phyloP scores from a whole-genome alignment of 768 basidiomycete species.

The Lentinula aciculospora region DNA sequence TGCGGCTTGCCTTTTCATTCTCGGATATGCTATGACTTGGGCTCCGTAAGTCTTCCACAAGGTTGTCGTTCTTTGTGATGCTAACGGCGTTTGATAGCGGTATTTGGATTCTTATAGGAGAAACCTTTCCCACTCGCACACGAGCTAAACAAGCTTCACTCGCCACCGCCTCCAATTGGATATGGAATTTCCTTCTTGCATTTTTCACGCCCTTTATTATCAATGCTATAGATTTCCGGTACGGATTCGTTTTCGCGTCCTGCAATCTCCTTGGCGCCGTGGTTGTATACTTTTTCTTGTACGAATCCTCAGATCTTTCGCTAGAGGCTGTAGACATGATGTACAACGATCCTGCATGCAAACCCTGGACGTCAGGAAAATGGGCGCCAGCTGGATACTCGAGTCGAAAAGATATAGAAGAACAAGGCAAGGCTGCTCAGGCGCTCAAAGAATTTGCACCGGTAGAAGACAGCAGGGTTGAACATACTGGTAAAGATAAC shows the following conservation, averaged over 20 bases:
- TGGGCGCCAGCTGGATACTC: slow-evolving; percentile 61
- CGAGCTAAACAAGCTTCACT: slow-evolving; percentile 68
- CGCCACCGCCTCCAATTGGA: slow-evolving; percentile 60
- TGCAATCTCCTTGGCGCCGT: slow-evolving; percentile 56
- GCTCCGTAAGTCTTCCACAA: slow-evolving; percentile 36
- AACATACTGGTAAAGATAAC: background rate
- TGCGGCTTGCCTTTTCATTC: slow-evolving; percentile 64
- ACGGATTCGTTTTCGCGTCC: slow-evolving; percentile 69
- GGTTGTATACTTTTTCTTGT: slow-evolving; percentile 69
- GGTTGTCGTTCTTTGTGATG: background rate
- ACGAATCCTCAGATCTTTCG: slow-evolving; percentile 63
- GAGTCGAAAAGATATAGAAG: slow-evolving; percentile 1
- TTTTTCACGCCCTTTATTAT: slow-evolving; percentile 80
- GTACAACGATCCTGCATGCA: slow-evolving; percentile 60
- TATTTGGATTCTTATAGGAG: slow-evolving; percentile 73
- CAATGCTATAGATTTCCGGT: slow-evolving; percentile 47
- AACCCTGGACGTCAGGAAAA: slow-evolving; percentile 56
- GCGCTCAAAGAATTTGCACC: background rate
- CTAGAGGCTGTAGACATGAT: slow-evolving; percentile 67
- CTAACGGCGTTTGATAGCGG: slow-evolving; percentile 26
- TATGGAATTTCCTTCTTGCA: slow-evolving; percentile 66
- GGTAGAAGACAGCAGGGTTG: background rate
- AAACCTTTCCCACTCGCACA: slow-evolving; percentile 70
- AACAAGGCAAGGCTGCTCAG: slow-evolving; percentile 3
- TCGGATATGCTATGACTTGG: slow-evolving; percentile 69